phyloP scores from a whole-genome alignment of 305 asterid genomes.

The Solanum hybrid region DNA sequence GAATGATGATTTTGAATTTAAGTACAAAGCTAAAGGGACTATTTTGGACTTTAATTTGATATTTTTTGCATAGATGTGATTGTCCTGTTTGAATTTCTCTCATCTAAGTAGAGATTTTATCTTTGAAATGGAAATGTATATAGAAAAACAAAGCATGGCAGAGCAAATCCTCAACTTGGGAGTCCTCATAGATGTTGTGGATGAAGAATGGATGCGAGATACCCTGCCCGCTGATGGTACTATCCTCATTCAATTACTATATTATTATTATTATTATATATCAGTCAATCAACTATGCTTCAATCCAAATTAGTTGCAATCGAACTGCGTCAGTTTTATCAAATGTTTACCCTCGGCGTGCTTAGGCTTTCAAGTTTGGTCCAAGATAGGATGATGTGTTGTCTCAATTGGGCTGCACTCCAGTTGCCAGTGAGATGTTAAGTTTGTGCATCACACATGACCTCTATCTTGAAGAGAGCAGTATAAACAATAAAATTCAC shows the following conservation, averaged over 20 bases:
- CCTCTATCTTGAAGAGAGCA: background rate
- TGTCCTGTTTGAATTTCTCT: background rate
- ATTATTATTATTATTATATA: too few relatives aligned
- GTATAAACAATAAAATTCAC: background rate
- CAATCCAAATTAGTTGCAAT: background rate
- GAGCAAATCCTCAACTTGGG: slow-evolving; percentile 55
- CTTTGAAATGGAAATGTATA: background rate
- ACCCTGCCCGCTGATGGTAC: slow-evolving; percentile 74
- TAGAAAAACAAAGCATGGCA: slow-evolving; percentile 31
- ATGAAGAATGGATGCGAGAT: slow-evolving; percentile 91
- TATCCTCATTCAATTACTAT: background rate
- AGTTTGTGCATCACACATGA: background rate
- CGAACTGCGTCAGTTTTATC: background rate
- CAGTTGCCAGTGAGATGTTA: background rate
- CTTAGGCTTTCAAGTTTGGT: background rate
- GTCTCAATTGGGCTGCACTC: background rate
- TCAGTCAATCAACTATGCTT: background rate
- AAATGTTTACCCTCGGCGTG: background rate
- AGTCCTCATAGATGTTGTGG: slow-evolving; percentile 62
- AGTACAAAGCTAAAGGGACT: background rate
- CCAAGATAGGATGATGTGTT: background rate
- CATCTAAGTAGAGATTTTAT: background rate
- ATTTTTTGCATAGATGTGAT: background rate
- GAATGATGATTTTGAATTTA: background rate
- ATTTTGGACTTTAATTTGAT: background rate